Percentiles rank a stretch among this genome's conserved stretches.
These are phyloP conservation scores for Cyclotella choctawhatcheeana DNA, from an alignment of 108 stramenopile species.

Conservation along the genomic window DNA sequence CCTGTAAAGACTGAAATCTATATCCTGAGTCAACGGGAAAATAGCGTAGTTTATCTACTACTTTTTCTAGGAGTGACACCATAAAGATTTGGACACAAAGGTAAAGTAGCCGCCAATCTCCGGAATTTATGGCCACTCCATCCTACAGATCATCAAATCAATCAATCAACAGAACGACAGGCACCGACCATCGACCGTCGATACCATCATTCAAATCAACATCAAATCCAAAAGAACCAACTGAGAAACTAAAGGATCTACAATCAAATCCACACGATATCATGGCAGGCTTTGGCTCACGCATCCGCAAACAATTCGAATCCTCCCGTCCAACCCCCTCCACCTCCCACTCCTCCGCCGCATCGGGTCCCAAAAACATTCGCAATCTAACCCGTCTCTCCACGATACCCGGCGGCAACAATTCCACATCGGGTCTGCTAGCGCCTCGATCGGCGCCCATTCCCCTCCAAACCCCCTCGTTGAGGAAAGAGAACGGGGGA, in stretches of 20 bases:
- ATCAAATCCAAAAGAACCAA: not conserved
- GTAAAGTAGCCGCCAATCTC: too few relatives aligned
- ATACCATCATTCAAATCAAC: not conserved
- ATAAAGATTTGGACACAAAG: too few relatives aligned
- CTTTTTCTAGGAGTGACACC: too few relatives aligned
- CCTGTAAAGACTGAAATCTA: too few relatives aligned
- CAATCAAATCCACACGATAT: not conserved
- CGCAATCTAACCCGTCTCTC: slow-evolving; percentile 28
- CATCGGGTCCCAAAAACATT: slow-evolving; percentile 37
- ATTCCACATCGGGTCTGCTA: not conserved
- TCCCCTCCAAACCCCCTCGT: slow-evolving; percentile 7
- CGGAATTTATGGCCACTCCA: too few relatives aligned
- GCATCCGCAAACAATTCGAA: slow-evolving; percentile 30
- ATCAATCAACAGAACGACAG: not conserved
- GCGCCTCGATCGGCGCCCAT: slow-evolving; percentile 1
- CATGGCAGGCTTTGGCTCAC: slow-evolving; percentile 25
- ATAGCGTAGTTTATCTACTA: too few relatives aligned
- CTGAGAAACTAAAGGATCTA: not conserved
- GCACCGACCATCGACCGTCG: not conserved
- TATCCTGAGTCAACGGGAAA: too few relatives aligned
- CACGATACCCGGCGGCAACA: not conserved
- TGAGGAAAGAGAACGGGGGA: slow-evolving; percentile 20
- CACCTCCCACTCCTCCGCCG: slow-evolving; percentile 6
- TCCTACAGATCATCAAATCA: too few relatives aligned
- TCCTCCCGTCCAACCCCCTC: slow-evolving; percentile 6